Evolutionary conservation across 805 yeast species (phyloP), one percentile per base, ranked within the genome.

Genomic region (Wickerhamiella lipophila): DNA sequence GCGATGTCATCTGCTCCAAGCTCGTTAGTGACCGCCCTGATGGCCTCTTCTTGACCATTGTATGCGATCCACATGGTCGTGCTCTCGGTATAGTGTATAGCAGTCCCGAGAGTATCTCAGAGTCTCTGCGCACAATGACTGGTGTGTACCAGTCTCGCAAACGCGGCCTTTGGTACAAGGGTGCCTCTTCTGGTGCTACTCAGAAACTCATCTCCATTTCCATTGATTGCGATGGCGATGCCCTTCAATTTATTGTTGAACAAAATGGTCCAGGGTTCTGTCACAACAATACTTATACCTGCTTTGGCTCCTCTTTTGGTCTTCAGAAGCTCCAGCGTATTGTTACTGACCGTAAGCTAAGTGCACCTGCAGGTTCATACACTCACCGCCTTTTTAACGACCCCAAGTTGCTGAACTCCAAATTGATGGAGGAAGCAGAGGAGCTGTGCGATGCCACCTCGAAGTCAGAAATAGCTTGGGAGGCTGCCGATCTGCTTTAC

Each of bases 381-480:
- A 89, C 98, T 13, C 78, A 81, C 60, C 75, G 98, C 55, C 70
- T 92, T 53, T 87, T 89, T 60, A 73, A 76, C 46, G 97, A 92
- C 66, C 78, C 77, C 36, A 73, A 71, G 22, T 70, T 92, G 46
- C 72, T 92, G 56, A 70, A 73, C 50, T 96, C 97, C 22, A 63
- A 92, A 71, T 81, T 92, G 67, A 78, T 79, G 64, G 98, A 92
- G 68, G 98, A 92, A 67, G 94, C 96, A 40, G 96, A 89, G 60
- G 98, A 92, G 66, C 75, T 92, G 53, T 78, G 87, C 27, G 96
- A 87, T 51, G 97, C 98, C 15, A 71, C 71, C 32, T 59, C 70
- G 5, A 73, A 73, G 58, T 75, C 74, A 1, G 81, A 89, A 50
- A 75, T 86, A 49, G 82, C 97, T 0, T 92, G 96, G 96, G 98